Evolutionary conservation across 2,329 filamentous ascomycete species (phyloP).

Genomic region (Raffaelea deltoideospora): DNA sequence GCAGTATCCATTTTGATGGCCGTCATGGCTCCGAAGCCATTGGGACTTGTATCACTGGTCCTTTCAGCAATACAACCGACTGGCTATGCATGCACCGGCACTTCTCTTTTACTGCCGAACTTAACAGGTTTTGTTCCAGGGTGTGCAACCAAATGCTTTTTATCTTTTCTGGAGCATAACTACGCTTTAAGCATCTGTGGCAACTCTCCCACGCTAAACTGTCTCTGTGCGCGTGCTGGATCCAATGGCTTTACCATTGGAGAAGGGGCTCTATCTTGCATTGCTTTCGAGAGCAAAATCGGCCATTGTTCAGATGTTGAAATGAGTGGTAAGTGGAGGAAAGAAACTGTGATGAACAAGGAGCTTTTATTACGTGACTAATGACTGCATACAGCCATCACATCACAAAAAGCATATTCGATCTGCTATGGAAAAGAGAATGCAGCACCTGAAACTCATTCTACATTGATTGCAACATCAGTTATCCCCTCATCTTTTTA

Average conservation of each 20-base stretch:
- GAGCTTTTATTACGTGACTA: not conserved
- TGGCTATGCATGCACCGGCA: constrained; percentile 10
- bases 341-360: not conserved
- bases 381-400: not conserved
- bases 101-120: constrained; percentile 19
- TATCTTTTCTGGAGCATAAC: constrained; percentile 45
- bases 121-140: constrained; percentile 32
- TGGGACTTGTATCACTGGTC: too few relatives aligned
- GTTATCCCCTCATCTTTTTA: too few relatives aligned
- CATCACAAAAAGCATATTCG: not conserved
- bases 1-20: too few relatives aligned
- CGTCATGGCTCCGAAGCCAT: too few relatives aligned
- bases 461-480: not conserved
- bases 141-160: constrained; percentile 47
- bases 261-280: constrained; percentile 56
- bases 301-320: constrained; percentile 36
- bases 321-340: constrained; percentile 19
- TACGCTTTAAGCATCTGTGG: constrained; percentile 36
- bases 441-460: not conserved
- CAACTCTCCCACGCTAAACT: constrained; percentile 36
- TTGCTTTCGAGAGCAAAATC: constrained; percentile 34
- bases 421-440: not conserved
- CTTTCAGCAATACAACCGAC: too few relatives aligned
- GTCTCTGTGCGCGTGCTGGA: constrained; percentile 47
- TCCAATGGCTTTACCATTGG: constrained; percentile 50